Percentiles rank a stretch among this genome's conserved stretches.
Conservation (phyloP, 768 basidiomycete genomes). For the Leccinum subtestaceum region DNA sequence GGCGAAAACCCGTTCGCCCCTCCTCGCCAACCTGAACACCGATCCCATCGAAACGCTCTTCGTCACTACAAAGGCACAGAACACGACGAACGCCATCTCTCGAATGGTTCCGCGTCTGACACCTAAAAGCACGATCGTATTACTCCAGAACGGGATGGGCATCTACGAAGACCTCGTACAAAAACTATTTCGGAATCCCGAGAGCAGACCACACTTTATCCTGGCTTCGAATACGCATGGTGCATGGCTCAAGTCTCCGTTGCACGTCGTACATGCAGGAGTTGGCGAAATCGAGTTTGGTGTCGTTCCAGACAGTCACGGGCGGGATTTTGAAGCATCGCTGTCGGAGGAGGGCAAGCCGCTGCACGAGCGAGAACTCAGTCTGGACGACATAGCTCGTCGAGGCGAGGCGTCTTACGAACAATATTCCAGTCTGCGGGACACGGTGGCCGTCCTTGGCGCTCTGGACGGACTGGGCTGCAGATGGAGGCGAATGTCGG, state of each 20-base stretch:
- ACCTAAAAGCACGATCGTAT: constrained; percentile 73
- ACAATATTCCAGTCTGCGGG: constrained; percentile 60
- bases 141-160: constrained; percentile 96
- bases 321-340: constrained; percentile 63
- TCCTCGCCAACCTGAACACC: constrained; percentile 15
- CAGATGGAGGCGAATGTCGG: constrained; percentile 61
- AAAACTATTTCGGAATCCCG: constrained; percentile 67
- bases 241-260: constrained; percentile 51
- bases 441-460: constrained; percentile 64
- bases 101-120: constrained; percentile 62
- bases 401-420: constrained; percentile 33
- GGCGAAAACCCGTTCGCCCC: constrained; percentile 15
- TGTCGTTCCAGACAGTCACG: constrained; percentile 65
- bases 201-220: constrained; percentile 79
- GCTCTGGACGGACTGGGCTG: constrained; percentile 54
- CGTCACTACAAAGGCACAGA: constrained; percentile 76
- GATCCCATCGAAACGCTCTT: constrained; percentile 70
- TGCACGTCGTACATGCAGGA: constrained; percentile 68
- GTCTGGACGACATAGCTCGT: constrained; percentile 51
- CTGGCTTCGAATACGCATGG: constrained; percentile 82
- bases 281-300: constrained; percentile 74
- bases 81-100: constrained; percentile 56
- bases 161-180: constrained; percentile 75
- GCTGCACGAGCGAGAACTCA: constrained; percentile 39
- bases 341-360: constrained; percentile 36